phyloP scores from a whole-genome alignment of 1,284 basidiomycete genomes.

The Cronartium ribicola region DNA sequence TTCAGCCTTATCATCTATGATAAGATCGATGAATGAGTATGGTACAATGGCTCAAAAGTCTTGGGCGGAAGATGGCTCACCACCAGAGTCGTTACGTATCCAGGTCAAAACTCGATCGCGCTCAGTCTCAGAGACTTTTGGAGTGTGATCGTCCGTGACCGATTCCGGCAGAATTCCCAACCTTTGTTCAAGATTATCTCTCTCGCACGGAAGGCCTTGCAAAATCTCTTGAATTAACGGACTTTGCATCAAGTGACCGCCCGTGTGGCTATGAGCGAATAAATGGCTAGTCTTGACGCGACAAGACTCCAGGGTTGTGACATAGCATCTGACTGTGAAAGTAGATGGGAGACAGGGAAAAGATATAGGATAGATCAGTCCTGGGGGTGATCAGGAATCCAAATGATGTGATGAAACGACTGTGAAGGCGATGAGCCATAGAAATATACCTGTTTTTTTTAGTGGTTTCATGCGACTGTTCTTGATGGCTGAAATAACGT shows the following conservation, averaged over 20 bases:
- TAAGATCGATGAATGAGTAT: background rate
- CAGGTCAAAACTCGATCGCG: slow-evolving; percentile 14
- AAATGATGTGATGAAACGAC: too few relatives aligned
- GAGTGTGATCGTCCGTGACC: background rate
- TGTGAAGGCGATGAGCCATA: too few relatives aligned
- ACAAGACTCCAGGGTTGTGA: slow-evolving; percentile 29
- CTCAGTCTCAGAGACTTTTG: background rate
- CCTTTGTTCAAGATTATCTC: slow-evolving; percentile 32
- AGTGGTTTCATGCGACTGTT: slow-evolving; percentile 32
- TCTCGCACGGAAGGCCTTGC: slow-evolving; percentile 22
- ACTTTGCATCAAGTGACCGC: slow-evolving; percentile 27
- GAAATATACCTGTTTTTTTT: slow-evolving; percentile 10
- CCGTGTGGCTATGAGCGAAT: slow-evolving; percentile 12
- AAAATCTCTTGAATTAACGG: slow-evolving; percentile 34
- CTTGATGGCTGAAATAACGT: slow-evolving; percentile 28
- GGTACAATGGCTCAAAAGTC: background rate
- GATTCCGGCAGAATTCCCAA: background rate
- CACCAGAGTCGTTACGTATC: slow-evolving; percentile 29
- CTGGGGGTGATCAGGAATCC: too few relatives aligned
- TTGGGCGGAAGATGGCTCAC: background rate
- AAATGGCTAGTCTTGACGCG: slow-evolving; percentile 23
- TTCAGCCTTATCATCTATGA: slow-evolving; percentile 13
- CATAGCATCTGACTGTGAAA: slow-evolving; percentile 27
- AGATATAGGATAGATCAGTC: too few relatives aligned
- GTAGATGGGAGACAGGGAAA: too few relatives aligned